Evolutionary conservation across 1,284 basidiomycete genomes (phyloP).

Genomic region (Cryptococcus neoformans): DNA sequence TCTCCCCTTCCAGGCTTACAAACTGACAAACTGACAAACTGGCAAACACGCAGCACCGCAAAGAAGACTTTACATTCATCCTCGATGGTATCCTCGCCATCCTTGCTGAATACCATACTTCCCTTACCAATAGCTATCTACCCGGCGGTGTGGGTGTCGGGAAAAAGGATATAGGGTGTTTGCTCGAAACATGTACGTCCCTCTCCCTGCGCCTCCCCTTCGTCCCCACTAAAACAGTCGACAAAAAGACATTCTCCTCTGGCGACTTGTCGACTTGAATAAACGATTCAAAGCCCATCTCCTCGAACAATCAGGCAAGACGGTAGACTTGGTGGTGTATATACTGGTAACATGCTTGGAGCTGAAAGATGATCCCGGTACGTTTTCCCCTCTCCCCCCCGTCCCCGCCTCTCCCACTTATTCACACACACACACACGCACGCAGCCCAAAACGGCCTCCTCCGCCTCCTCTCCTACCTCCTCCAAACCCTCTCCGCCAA

Average conservation of each 20-base stretch:
- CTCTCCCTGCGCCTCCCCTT: not conserved
- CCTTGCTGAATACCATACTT: conserved; percentile 65
- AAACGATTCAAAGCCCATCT: conserved; percentile 87
- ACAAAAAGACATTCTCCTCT: conserved; percentile 71
- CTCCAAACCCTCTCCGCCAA: conserved; percentile 88
- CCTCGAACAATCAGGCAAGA: conserved; percentile 67
- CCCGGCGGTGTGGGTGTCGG: conserved; percentile 59
- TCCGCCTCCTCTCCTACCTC: conserved; percentile 84
- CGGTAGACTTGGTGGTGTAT: conserved; percentile 69
- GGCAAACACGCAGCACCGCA: conserved; percentile 63
- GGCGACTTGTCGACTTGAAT: conserved; percentile 87
- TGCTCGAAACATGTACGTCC: conserved; percentile 70
- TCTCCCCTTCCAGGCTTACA: not conserved
- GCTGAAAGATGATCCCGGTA: conserved; percentile 84
- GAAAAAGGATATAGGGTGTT: conserved; percentile 70
- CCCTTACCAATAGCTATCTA: conserved; percentile 67
- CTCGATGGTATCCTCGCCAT: conserved; percentile 67
- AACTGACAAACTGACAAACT: not conserved
- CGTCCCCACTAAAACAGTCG: conserved; percentile 3
- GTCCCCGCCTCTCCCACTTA: conserved; percentile 6
- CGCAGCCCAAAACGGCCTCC: conserved; percentile 81
- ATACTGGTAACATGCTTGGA: conserved; percentile 76
- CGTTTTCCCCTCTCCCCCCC: conserved; percentile 29
- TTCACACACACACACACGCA: not conserved
- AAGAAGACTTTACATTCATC: conserved; percentile 80